phyloP scores from a whole-genome alignment of 768 basidiomycete genomes.

The Russula sp. region DNA sequence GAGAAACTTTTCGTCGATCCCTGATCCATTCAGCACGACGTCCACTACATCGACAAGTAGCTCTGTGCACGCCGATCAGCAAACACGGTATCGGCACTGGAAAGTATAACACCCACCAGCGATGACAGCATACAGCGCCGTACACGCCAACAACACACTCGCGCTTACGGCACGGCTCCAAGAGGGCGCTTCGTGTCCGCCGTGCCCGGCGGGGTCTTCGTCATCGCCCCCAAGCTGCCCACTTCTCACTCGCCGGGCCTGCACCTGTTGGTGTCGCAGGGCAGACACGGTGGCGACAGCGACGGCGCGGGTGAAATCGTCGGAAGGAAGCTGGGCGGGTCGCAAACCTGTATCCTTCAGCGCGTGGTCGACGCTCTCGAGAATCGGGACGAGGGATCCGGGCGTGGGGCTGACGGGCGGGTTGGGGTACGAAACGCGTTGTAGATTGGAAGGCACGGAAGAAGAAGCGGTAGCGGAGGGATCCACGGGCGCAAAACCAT shows the following conservation, averaged over 20 bases:
- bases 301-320: slow-evolving; percentile 90
- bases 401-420: slow-evolving; percentile 30
- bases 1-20: slow-evolving; percentile 96
- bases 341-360: slow-evolving; percentile 54
- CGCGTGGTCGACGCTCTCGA: slow-evolving; percentile 75
- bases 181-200: slow-evolving; percentile 90
- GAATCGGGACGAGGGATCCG: slow-evolving; percentile 50
- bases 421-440: slow-evolving; percentile 54
- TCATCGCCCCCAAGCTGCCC: slow-evolving; percentile 38
- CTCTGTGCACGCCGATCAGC: slow-evolving; percentile 44
- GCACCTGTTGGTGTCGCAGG: slow-evolving; percentile 71
- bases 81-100: no score
- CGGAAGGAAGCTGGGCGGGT: slow-evolving; percentile 56
- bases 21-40: slow-evolving; percentile 81
- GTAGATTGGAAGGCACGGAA: neutral
- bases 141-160: slow-evolving; percentile 84
- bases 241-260: slow-evolving; percentile 40
- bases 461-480: neutral
- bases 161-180: slow-evolving; percentile 92
- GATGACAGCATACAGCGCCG: slow-evolving; percentile 88
- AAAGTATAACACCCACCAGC: slow-evolving; percentile 58
- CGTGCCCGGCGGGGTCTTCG: slow-evolving; percentile 50
- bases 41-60: slow-evolving; percentile 94
- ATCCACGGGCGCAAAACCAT: neutral
- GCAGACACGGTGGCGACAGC: slow-evolving; percentile 93